Evolutionary conservation across 75 land plant genomes (phyloP).

Genomic region (Gnetum montanum): DNA sequence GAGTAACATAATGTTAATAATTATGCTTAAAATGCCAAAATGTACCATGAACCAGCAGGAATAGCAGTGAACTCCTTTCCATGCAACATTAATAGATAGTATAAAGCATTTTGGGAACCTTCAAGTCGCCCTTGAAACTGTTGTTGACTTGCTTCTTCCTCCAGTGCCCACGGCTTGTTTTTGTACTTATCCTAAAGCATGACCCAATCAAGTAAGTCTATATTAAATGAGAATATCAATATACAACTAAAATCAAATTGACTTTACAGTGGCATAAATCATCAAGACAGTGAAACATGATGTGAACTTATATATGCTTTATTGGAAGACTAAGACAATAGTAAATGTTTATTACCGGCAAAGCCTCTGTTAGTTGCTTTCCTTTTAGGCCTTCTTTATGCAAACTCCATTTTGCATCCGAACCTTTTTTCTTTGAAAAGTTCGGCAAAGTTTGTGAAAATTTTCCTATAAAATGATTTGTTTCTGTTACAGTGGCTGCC

Average conservation of each 20-base stretch:
- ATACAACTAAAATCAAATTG: not conserved
- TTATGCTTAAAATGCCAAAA: too few relatives aligned
- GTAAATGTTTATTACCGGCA: conserved; percentile 73
- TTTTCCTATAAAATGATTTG: conserved; percentile 71
- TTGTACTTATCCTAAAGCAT: conserved; percentile 79
- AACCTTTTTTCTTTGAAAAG: conserved; percentile 80
- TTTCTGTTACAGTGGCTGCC: conserved; percentile 34
- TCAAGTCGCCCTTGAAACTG: conserved; percentile 91
- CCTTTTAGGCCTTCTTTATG: conserved; percentile 88
- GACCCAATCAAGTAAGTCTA: not conserved
- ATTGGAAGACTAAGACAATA: too few relatives aligned
- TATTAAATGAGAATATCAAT: not conserved
- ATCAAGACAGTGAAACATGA: too few relatives aligned
- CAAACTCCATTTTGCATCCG: conserved; percentile 73
- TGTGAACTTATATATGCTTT: too few relatives aligned
- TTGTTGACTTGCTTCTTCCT: conserved; percentile 82
- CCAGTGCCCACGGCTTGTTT: conserved; percentile 89
- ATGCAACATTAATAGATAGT: conserved; percentile 73
- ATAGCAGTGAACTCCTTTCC: conserved; percentile 88
- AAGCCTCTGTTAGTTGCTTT: conserved; percentile 73
- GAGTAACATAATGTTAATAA: too few relatives aligned
- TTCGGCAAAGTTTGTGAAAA: conserved; percentile 71
- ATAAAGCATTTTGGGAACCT: conserved; percentile 86
- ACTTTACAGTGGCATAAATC: too few relatives aligned
- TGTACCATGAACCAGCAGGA: conserved; percentile 95